Conservation (phyloP, 2,329 filamentous ascomycete species). For the Botrytis aclada region DNA sequence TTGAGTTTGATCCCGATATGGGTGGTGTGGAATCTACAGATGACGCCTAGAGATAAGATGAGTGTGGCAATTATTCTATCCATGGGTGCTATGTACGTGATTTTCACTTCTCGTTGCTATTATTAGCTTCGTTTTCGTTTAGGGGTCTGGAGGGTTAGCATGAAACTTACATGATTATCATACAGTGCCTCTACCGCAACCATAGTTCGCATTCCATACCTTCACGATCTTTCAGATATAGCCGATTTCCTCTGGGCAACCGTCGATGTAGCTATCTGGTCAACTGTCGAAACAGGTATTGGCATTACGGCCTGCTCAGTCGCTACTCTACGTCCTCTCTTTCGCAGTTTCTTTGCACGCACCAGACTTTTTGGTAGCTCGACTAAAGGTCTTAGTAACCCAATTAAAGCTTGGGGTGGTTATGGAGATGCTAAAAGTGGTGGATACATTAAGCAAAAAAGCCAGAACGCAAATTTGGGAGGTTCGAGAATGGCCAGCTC, state of each 20-base stretch:
- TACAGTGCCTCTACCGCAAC: slow-evolving; percentile 41
- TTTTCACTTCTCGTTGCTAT: neutral
- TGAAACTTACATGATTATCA: neutral
- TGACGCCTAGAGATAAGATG: slow-evolving; percentile 42
- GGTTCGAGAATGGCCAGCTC: neutral
- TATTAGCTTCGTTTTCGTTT: too few species aligned
- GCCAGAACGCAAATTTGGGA: neutral
- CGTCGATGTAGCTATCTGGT: slow-evolving; percentile 44
- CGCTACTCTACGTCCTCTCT: slow-evolving; percentile 42
- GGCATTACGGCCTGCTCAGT: slow-evolving; percentile 42
- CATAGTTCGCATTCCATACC: slow-evolving; percentile 44
- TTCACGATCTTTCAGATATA: slow-evolving; percentile 39
- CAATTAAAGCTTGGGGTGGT: neutral
- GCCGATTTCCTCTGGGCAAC: slow-evolving; percentile 42
- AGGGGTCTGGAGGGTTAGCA: neutral
- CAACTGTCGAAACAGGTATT: slow-evolving; percentile 42
- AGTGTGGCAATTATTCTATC: slow-evolving; percentile 35
- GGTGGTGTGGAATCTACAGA: slow-evolving; percentile 43
- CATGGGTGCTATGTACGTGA: slow-evolving; percentile 41
- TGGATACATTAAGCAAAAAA: slow-evolving; percentile 9
- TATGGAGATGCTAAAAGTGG: neutral
- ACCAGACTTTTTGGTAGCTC: slow-evolving; percentile 7
- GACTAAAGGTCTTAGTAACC: neutral
- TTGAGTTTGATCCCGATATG: slow-evolving; percentile 43
- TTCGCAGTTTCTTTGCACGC: slow-evolving; percentile 29